Conservation (phyloP, 129 eudicot species). For the Gnaphalium uliginosum region DNA sequence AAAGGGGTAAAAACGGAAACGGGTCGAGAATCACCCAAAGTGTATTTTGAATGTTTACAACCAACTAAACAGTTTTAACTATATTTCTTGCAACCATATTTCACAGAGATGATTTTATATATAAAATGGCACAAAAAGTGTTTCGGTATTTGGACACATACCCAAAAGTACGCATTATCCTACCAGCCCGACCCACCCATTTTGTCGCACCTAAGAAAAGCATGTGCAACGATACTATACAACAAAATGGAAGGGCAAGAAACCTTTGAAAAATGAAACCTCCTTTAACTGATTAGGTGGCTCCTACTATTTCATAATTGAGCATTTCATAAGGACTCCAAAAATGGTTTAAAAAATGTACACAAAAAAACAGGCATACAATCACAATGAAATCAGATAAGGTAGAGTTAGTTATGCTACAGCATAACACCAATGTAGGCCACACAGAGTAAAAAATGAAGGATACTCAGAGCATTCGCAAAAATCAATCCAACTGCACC, state of each 20-base stretch:
- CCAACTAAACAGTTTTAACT: neutral
- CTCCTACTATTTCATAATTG: neutral
- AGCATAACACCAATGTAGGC: neutral
- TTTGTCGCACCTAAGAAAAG: neutral
- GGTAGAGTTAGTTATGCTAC: neutral
- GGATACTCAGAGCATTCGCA: conserved; percentile 99
- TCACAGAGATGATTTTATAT: neutral
- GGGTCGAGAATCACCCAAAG: no score
- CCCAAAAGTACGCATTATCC: neutral
- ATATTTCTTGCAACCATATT: neutral
- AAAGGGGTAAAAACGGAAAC: no score
- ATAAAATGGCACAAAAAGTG: neutral
- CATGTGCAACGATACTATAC: no score
- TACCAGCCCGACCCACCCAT: neutral
- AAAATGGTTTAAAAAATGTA: neutral
- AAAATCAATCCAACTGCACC: conserved; percentile 92
- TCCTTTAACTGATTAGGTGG: neutral
- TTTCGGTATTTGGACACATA: neutral
- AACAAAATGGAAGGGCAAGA: neutral
- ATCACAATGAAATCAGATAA: neutral
- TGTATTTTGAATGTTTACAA: neutral
- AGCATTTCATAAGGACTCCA: neutral
- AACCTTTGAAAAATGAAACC: neutral
- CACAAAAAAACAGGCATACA: neutral
- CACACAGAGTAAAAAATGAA: conserved; percentile 24